Evolutionary conservation across 2,329 filamentous ascomycete genomes (phyloP).

Genomic region (Camillea tinctor): DNA sequence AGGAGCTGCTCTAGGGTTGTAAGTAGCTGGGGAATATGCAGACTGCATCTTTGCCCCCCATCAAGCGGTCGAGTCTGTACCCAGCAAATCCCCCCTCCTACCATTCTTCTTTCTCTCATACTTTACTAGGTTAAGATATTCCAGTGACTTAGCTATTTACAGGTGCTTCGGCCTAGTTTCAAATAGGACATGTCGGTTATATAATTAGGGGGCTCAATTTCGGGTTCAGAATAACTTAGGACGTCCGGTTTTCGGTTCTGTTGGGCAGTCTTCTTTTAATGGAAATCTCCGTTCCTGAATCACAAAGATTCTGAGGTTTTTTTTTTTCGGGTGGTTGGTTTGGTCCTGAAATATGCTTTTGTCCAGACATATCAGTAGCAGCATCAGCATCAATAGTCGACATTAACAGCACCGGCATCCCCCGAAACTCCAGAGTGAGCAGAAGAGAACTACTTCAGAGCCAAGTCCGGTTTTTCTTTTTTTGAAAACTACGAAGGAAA

Average conservation of each 20-base stretch:
- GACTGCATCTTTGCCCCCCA: not conserved
- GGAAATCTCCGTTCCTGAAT: not conserved
- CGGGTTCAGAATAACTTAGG: not conserved
- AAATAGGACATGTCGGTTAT: not conserved
- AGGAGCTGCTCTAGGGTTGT: constrained; percentile 19
- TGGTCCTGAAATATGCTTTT: not conserved
- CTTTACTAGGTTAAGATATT: not conserved
- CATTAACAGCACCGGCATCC: not conserved
- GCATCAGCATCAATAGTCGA: not conserved
- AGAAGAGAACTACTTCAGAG: not conserved
- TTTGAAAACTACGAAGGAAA: not conserved
- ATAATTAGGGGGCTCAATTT: not conserved
- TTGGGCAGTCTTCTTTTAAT: not conserved
- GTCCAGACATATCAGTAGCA: not conserved
- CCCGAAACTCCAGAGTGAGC: not conserved
- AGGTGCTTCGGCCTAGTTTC: not conserved
- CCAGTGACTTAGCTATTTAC: not conserved
- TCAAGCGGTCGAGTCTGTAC: not conserved
- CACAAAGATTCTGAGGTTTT: not conserved
- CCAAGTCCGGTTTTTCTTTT: not conserved
- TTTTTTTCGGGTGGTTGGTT: no score
- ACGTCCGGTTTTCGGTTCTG: not conserved
- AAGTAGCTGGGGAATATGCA: constrained; percentile 6
- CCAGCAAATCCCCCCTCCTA: not conserved
- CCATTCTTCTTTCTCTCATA: not conserved